Evolutionary conservation across 805 yeast species (phyloP).

Genomic region (Wickerhamiella shivajii): DNA sequence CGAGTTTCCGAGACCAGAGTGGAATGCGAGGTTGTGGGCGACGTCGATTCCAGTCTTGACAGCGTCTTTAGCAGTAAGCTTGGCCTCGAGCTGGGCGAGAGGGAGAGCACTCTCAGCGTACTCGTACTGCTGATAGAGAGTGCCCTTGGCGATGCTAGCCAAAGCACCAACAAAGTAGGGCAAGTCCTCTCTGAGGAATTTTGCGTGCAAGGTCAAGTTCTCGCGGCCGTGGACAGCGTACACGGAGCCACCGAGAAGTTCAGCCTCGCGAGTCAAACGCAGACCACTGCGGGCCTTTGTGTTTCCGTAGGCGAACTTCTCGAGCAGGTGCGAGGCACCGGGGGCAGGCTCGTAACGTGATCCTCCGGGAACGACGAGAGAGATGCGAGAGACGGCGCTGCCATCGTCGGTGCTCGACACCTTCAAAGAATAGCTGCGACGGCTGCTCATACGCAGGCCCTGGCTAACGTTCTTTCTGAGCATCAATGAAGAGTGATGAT

Average conservation of each 20-base stretch:
- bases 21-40: conserved; percentile 68
- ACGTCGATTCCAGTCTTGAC: conserved; percentile 55
- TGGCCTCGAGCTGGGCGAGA: conserved; percentile 49
- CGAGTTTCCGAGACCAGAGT: conserved; percentile 78
- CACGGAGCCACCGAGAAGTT: conserved; percentile 78
- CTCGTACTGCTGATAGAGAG: conserved; percentile 74
- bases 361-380: conserved; percentile 78
- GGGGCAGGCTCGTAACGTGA: conserved; percentile 53
- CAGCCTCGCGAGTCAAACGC: conserved; percentile 88
- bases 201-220: conserved; percentile 61
- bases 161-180: conserved; percentile 84
- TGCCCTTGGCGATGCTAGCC: conserved; percentile 50
- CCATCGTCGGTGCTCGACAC: conserved; percentile 43
- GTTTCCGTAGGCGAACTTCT: conserved; percentile 67
- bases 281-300: conserved; percentile 73
- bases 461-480: too few species aligned
- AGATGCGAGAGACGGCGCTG: conserved; percentile 56
- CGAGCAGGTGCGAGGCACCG: conserved; percentile 75
- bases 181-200: conserved; percentile 72
- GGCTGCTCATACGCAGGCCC: too few species aligned
- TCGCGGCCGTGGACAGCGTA: conserved; percentile 66
- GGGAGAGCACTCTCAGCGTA: conserved; percentile 70
- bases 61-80: conserved; percentile 36
- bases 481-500: too few species aligned
- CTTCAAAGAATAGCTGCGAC: conserved; percentile 30